Percentiles rank a stretch among this genome's conserved stretches.
Evolutionary conservation across 345 rosid genomes (phyloP).

Genomic region (Raphanus sativus): DNA sequence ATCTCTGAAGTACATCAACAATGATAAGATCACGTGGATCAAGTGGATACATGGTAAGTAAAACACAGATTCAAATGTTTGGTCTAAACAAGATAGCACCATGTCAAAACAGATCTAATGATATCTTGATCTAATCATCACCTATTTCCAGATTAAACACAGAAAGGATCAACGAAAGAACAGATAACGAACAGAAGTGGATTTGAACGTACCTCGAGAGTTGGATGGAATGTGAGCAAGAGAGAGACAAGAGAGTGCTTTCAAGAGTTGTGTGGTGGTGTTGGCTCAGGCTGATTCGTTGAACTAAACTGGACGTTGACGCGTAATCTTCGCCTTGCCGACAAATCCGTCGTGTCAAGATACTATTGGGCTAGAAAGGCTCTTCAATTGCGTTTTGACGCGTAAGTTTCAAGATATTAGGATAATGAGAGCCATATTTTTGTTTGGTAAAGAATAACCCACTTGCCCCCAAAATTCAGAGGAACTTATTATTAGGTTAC

Average conservation of each 20-base stretch:
- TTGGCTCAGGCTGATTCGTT: conserved; percentile 9
- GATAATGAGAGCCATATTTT: background rate
- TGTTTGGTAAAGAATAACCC: conserved; percentile 3
- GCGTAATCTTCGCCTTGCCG: conserved; percentile 27
- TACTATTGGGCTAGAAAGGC: background rate
- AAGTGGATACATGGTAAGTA: background rate
- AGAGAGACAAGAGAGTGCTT: conserved; percentile 16
- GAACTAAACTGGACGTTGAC: conserved; percentile 4
- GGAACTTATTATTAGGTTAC: conserved; percentile 8
- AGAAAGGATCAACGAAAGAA: background rate
- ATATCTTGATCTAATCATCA: conserved; percentile 16
- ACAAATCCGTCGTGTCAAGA: conserved; percentile 26
- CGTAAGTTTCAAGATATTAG: background rate
- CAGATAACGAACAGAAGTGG: background rate
- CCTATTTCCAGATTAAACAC: background rate
- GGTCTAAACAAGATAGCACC: conserved; percentile 2
- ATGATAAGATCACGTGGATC: too few relatives aligned
- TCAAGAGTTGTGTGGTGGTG: conserved; percentile 19
- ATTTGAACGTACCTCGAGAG: conserved; percentile 25
- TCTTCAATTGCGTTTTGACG: background rate
- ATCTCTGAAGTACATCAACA: too few relatives aligned
- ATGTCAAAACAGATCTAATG: background rate
- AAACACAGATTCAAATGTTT: background rate
- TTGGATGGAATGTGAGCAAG: conserved; percentile 21
- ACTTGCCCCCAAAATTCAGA: background rate